Evolutionary conservation across 1,139 yeast genomes (phyloP), one percentile per base, ranked within the genome.

Genomic region (Blastobotrys ciferrii): DNA sequence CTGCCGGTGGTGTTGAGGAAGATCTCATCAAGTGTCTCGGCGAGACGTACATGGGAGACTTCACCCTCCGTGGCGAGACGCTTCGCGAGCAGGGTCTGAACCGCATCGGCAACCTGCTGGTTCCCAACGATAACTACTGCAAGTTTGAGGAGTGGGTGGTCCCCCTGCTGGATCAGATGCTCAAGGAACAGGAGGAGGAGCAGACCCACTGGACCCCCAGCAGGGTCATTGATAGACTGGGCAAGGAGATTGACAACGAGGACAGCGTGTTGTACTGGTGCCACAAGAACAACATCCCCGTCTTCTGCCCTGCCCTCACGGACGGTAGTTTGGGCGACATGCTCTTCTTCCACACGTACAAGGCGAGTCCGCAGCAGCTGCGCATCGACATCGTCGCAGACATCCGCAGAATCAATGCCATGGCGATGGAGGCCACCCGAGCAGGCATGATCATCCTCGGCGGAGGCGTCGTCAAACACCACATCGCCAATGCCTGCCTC

Each of bases 321-420:
- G 99, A 92, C 70, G 99, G 99, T 13, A 88, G 97, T 42, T 84
- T 92, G 61, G 99, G 99, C 55, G 99, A 92, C 67, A 92, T 92
- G 99, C 77, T 92, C 52, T 92, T 92, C 68, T 92, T 94, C 84
- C 98, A 92, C 70, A 92, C 98, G 14, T 92, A 89, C 77, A 89
- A 87, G 69, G 79, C 96, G 1, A 84, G 95, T 42, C 97, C 97
- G 42, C 81, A 81, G 58, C 96, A 89, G 65, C 72, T 94, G 52
- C 79, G 95, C 65, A 74, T 92, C 46, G 99, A 92, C 68, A 84
- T 92, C 59, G 98, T 92, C 31, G 86, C 88, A 43, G 99, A 92
- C 68, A 92, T 92, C 61, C 81, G 98, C 60, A 78, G 75, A 60
- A 86, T 92, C 67, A 94, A 92, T 70, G 81, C 95, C 51, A 77